These are phyloP conservation scores for Magnolia sinica DNA, from an alignment of 164 flowering plant species.

Conservation along the genomic window DNA sequence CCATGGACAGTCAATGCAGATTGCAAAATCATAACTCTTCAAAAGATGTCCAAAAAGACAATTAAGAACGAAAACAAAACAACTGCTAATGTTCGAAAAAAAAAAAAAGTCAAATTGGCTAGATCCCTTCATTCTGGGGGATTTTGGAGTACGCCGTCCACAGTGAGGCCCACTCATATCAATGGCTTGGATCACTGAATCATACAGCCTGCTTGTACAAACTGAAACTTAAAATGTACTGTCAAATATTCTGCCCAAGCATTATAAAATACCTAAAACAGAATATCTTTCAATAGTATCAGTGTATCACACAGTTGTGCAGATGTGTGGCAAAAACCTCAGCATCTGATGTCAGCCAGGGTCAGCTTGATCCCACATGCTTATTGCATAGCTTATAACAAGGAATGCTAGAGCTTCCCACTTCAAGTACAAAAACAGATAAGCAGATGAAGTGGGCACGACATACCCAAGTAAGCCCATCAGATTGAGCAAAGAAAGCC, in stretches of 20 bases:
- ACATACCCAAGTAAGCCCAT: conserved; percentile 36
- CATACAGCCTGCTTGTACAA: too few relatives aligned
- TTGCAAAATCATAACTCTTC: neutral
- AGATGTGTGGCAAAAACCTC: neutral
- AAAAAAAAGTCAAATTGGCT: neutral
- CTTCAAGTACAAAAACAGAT: neutral
- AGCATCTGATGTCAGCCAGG: neutral
- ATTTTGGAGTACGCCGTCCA: too few relatives aligned
- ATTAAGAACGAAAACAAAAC: neutral
- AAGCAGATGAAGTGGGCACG: neutral
- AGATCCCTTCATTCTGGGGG: too few relatives aligned
- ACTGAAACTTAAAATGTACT: too few relatives aligned
- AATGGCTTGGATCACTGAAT: too few relatives aligned
- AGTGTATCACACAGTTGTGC: neutral
- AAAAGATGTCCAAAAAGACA: neutral
- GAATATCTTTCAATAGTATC: neutral
- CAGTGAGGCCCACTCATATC: too few relatives aligned
- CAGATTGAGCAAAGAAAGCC: conserved; percentile 45
- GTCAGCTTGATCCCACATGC: neutral
- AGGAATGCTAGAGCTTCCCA: neutral
- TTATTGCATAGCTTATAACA: neutral
- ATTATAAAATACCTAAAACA: neutral
- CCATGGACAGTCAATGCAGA: too few relatives aligned
- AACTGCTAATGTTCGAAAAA: neutral
- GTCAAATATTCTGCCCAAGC: neutral